Evolutionary conservation across 345 rosid genomes (phyloP), one percentile per base, ranked within the genome.

Genomic region (Balakata baccata): DNA sequence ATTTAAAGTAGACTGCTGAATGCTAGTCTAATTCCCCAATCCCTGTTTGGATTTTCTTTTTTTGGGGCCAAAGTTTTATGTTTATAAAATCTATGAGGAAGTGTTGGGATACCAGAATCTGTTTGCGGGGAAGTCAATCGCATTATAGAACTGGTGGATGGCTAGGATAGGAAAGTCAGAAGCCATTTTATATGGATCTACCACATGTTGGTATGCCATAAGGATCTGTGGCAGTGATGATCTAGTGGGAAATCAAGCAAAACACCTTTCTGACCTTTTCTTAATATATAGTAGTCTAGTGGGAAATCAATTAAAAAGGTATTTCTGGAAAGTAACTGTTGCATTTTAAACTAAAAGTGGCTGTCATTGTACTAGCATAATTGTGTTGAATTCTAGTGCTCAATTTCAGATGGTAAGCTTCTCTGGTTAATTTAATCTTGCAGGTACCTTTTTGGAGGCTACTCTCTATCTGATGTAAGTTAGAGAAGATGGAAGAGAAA

Each of bases 401-500:
- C 16, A 16, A 34, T 61, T 13, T 13, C 34, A 39, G 37, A 61
- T 61, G 45, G 43, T 6, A 3, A 37, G 0, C 17, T 23, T 29
- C 34, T 29, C 34, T 29, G 34, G 61, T 74, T 70, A 22, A 57
- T 72, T 66, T 37, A 8, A 22, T 72, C 66, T 51, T 61, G 57
- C 22, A 74, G 82, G 43, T 66, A 13, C 64, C 16, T 16, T 50
- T 57, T 75, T 17, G 52, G 82, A 70, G 53, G 69, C 13, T 66
- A 60, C 59, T 46, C 61, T 57, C 45, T 9, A 12, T 34, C 68
- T 64, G 56, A 66, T 74, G 56, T 23, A 13, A 29, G 60, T 70
- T 74, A 64, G 37, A 53, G 60, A 20, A 53, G 1, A 86, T 88
- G 87, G 89, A 86, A 74, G 87, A 73, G 37, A 86, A 84, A 50